phyloP scores from a whole-genome alignment of 139 green algal genomes.

The Chlamydomonas asymmetrica region DNA sequence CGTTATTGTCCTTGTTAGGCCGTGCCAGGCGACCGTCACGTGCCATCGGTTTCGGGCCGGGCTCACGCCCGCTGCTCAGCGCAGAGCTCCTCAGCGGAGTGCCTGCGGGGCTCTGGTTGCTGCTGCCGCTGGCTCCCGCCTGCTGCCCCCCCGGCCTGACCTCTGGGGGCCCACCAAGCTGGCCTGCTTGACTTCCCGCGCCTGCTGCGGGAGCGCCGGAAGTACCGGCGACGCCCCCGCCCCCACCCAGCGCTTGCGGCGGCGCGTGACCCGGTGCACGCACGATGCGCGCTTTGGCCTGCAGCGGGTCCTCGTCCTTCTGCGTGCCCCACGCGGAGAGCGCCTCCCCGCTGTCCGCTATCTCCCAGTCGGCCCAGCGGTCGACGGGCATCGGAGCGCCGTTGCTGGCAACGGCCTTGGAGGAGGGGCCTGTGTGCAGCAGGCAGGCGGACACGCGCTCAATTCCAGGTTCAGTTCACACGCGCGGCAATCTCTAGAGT shows the following conservation, averaged over 20 bases:
- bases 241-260: slow-evolving; percentile 4
- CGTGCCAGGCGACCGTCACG: no score
- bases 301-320: slow-evolving; percentile 22
- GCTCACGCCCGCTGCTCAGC: no score
- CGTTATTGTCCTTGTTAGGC: no score
- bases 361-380: slow-evolving; percentile 38
- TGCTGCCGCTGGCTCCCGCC: no score
- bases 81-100: no score
- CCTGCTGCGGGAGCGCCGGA: background rate
- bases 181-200: background rate
- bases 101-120: no score
- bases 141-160: no score
- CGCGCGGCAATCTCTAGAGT: no score
- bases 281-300: background rate
- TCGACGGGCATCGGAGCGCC: slow-evolving; percentile 13
- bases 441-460: no score
- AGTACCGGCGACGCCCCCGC: background rate
- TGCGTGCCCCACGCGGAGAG: slow-evolving; percentile 21
- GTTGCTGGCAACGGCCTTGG: background rate
- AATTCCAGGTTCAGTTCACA: no score
- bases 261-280: background rate
- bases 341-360: slow-evolving; percentile 19
- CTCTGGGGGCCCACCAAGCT: slow-evolving; percentile 8
- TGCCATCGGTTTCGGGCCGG: no score
- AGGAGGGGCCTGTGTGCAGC: no score